Evolutionary conservation across 768 basidiomycete species (phyloP).

Genomic region (Floccularia luteovirens): DNA sequence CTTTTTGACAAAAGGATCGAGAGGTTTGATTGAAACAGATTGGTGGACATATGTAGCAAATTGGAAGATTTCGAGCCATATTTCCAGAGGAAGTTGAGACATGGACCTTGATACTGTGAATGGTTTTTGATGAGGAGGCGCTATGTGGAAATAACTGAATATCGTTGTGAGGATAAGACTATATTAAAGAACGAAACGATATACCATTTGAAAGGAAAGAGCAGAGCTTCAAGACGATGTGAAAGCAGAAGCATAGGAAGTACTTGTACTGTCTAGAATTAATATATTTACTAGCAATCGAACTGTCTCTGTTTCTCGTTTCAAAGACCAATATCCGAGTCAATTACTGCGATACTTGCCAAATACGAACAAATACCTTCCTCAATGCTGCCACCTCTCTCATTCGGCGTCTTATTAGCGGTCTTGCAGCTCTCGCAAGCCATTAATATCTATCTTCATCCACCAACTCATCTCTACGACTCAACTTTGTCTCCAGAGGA

Average conservation of each 20-base stretch:
- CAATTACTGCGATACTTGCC: no score
- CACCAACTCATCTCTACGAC: conserved; percentile 26
- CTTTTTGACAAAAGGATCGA: conserved; percentile 37
- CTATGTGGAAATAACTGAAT: conserved; percentile 15
- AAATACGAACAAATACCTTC: conserved; percentile 16
- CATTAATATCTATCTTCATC: conserved; percentile 53
- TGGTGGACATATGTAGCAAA: conserved; percentile 43
- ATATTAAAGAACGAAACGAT: conserved; percentile 3
- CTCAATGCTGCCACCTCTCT: conserved; percentile 16
- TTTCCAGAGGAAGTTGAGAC: conserved; percentile 36
- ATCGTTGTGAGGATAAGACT: conserved; percentile 10
- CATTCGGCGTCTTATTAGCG: conserved; percentile 20
- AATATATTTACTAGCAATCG: no score
- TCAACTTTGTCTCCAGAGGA: conserved; percentile 39
- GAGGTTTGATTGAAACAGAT: conserved; percentile 31
- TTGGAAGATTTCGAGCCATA: conserved; percentile 52
- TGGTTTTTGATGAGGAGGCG: not conserved
- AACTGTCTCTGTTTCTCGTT: no score
- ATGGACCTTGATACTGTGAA: conserved; percentile 10
- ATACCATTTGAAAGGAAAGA: conserved; percentile 25
- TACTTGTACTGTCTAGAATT: conserved; percentile 5
- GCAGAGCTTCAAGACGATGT: conserved; percentile 10
- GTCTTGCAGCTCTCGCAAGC: conserved; percentile 35
- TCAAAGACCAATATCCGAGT: no score
- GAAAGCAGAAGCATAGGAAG: conserved; percentile 19